phyloP scores from a whole-genome alignment of 1,284 basidiomycete genomes.

The Tylopilus sp. region DNA sequence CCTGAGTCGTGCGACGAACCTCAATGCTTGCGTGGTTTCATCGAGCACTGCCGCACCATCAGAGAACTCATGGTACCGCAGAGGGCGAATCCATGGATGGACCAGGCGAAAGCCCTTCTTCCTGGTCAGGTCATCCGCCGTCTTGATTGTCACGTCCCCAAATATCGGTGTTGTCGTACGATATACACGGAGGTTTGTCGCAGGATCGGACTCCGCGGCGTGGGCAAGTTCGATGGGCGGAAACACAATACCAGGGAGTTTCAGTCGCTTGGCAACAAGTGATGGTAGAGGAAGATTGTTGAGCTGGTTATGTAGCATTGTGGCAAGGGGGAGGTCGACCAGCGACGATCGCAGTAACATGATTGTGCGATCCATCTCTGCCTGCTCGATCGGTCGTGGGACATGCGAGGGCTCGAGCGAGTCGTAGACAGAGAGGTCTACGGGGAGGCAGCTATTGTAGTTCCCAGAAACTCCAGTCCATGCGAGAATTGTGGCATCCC shows the following conservation, averaged over 20 bases:
- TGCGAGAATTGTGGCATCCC: background rate
- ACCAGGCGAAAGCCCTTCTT: background rate
- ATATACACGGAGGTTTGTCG: background rate
- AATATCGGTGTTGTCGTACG: background rate
- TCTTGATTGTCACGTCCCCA: background rate
- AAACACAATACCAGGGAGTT: background rate
- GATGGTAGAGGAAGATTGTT: background rate
- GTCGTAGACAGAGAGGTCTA: background rate
- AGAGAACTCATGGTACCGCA: background rate
- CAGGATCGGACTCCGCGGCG: too few relatives aligned
- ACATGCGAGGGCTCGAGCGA: background rate
- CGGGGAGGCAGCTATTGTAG: background rate
- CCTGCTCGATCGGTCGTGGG: background rate
- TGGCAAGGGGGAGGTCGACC: background rate
- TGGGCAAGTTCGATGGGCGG: too few relatives aligned
- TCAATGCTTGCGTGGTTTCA: background rate
- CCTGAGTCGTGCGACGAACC: background rate
- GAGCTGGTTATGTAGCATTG: background rate
- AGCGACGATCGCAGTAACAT: background rate
- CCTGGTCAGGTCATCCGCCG: background rate
- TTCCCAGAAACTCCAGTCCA: background rate
- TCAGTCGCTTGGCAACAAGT: background rate
- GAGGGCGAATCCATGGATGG: background rate
- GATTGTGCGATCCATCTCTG: background rate
- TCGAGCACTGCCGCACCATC: background rate